phyloP scores from a whole-genome alignment of 179 eudicot species.

The Vitellaria paradoxa region DNA sequence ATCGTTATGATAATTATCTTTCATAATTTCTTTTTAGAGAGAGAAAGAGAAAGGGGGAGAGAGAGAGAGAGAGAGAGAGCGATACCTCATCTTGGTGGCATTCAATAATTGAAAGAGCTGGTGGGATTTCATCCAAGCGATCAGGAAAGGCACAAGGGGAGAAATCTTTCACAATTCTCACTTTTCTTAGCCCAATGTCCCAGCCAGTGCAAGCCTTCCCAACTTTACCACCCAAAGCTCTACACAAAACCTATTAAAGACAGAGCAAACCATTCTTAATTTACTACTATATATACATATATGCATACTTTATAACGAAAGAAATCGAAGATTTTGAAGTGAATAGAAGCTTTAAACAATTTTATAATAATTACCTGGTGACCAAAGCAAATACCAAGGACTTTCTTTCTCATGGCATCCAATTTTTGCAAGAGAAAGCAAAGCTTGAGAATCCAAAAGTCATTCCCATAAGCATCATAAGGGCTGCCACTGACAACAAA shows the following conservation, averaged over 20 bases:
- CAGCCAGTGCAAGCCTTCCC: conserved; percentile 39
- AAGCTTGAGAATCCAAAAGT: conserved; percentile 45
- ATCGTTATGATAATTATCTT: too few species aligned
- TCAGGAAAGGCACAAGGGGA: conserved; percentile 17
- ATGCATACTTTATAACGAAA: not conserved
- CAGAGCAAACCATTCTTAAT: not conserved
- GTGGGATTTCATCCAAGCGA: conserved; percentile 15
- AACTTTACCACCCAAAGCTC: conserved; percentile 57
- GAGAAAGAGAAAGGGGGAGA: not conserved
- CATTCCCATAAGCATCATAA: conserved; percentile 44
- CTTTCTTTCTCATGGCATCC: conserved; percentile 23
- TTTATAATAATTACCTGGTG: conserved; percentile 34
- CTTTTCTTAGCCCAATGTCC: conserved; percentile 46
- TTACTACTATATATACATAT: not conserved
- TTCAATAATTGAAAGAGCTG: conserved; percentile 33
- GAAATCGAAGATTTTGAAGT: not conserved
- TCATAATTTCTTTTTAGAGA: too few species aligned
- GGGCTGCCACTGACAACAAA: conserved; percentile 53
- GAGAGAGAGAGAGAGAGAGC: not conserved
- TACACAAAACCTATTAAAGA: conserved; percentile 30
- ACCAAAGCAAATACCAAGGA: conserved; percentile 56
- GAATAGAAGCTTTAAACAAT: too few species aligned
- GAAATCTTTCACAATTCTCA: conserved; percentile 26
- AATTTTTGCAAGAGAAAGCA: conserved; percentile 32
- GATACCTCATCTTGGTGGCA: conserved; percentile 54